phyloP scores from a whole-genome alignment of 345 rosid species.

The Anastatica hierochuntica region DNA sequence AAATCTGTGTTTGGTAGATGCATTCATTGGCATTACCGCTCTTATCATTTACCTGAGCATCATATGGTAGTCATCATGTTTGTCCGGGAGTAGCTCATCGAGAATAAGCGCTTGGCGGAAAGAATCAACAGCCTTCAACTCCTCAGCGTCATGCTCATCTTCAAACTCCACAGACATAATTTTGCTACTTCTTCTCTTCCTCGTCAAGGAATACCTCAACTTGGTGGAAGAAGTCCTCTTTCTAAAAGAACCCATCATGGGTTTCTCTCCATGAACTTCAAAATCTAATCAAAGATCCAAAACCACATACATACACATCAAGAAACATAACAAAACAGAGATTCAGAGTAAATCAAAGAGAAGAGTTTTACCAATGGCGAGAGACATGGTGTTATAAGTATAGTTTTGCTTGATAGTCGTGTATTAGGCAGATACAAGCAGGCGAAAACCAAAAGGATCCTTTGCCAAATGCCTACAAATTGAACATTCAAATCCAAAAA shows the following conservation, averaged over 20 bases:
- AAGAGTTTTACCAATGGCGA: too few relatives aligned
- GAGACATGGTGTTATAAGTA: too few relatives aligned
- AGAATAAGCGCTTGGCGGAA: constrained; percentile 56
- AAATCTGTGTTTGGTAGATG: too few relatives aligned
- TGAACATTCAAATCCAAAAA: not conserved
- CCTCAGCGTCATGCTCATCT: constrained; percentile 47
- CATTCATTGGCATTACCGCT: too few relatives aligned
- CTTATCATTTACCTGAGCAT: too few relatives aligned
- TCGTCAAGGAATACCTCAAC: constrained; percentile 51
- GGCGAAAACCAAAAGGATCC: constrained; percentile 24
- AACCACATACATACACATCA: not conserved
- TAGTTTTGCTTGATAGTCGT: too few relatives aligned
- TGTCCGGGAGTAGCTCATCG: constrained; percentile 61
- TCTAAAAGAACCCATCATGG: constrained; percentile 44
- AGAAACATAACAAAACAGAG: not conserved
- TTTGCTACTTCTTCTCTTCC: constrained; percentile 60
- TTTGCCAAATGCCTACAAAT: constrained; percentile 31
- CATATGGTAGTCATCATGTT: constrained; percentile 77
- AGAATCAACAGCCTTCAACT: constrained; percentile 60
- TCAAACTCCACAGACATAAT: constrained; percentile 54
- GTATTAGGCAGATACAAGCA: too few relatives aligned
- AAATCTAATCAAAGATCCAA: constrained; percentile 8
- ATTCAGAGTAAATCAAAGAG: too few relatives aligned
- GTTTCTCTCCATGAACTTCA: constrained; percentile 36
- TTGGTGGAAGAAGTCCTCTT: constrained; percentile 51